Base-by-base conservation (phyloP, 2,329 filamentous ascomycete genomes). In the Mollisia scopiformis region DNA sequence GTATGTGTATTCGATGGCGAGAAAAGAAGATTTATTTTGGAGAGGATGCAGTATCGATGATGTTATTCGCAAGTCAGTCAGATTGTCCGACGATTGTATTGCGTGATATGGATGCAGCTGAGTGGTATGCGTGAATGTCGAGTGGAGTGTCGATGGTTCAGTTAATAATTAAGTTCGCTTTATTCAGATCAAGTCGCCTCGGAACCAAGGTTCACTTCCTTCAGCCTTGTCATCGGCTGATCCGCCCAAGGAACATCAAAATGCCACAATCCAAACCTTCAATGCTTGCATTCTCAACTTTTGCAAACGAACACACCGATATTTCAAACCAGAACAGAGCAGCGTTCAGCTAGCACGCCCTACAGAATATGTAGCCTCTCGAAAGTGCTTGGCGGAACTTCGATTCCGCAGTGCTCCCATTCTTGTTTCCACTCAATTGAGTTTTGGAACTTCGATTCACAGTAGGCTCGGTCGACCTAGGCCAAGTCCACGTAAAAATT, bases 1-100 rank as follows among this genome's bases (percentile, higher is more conserved):
- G 41, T 47, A 55, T 31, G 41, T 41, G 49, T 49, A 61, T 55
- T 61, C 59, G 55, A 56, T 7, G 25, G 11, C 14, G 23, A 10
- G 5, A 13, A 47, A 25, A 16, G 25, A 28, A n/a, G 25, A 27
- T 47, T 47, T 11, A 6, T 6, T 27, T 25, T 11, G 23, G 14
- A 2, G 43, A 47, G 6, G 49, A 33, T 49, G 13, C 35, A 43
- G 46, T 47, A 47, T 25, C 25, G 25, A 27, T 47, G 23, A 25
- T 16, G 21, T 25, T 47, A 47, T 27, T 28, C 13, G 3, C 43
- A 47, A 16, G 28, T 21, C 25, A 47, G 28, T 21, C 23, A 25
- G 11, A 27, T 14, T 16, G 28, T 11, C 11, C 16, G n/a, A 16
- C 23, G 28, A 19, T 47, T 25, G 43, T 2, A 19, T 43, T 23